Percentiles rank a stretch among this genome's conserved stretches.
phyloP scores from a whole-genome alignment of 371 early-diverging fungal species.

The Aphelidium insulamus region DNA sequence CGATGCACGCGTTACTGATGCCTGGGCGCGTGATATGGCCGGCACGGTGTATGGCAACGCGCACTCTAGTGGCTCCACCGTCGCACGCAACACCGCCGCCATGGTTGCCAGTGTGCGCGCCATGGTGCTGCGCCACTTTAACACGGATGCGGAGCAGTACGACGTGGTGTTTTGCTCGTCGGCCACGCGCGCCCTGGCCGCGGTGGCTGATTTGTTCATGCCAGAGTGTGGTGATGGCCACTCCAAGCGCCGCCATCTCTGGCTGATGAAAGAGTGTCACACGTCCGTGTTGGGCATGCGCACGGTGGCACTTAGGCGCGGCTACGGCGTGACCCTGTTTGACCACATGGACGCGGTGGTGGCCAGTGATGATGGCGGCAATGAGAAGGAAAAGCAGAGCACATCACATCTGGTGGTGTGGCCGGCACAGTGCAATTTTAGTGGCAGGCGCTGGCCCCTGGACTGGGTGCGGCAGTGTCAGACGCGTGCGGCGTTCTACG shows the following conservation, averaged over 20 bases:
- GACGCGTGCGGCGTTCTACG: conserved; percentile 11
- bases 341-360: conserved; percentile 4
- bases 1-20: conserved; percentile 15
- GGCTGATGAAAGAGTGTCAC: conserved; percentile 28
- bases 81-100: conserved; percentile 18
- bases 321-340: conserved; percentile 6
- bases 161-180: conserved; percentile 29
- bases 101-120: conserved; percentile 19
- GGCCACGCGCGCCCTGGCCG: conserved; percentile 29
- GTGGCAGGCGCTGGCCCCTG: conserved; percentile 34
- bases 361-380: background rate
- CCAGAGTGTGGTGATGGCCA: conserved; percentile 1
- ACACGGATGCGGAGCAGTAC: conserved; percentile 18
- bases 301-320: conserved; percentile 16
- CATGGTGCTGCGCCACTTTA: conserved; percentile 18
- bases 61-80: conserved; percentile 30
- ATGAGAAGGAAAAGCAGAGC: conserved; percentile 2
- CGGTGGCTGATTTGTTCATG: conserved; percentile 22
- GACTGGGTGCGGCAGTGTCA: conserved; percentile 12
- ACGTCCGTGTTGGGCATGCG: conserved; percentile 45
- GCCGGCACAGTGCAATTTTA: conserved; percentile 57
- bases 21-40: conserved; percentile 17
- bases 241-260: conserved; percentile 10
- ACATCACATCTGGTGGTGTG: conserved; percentile 26
- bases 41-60: conserved; percentile 36